Conservation (phyloP, 805 yeast species). For the Saccharomyces eubayanus region DNA sequence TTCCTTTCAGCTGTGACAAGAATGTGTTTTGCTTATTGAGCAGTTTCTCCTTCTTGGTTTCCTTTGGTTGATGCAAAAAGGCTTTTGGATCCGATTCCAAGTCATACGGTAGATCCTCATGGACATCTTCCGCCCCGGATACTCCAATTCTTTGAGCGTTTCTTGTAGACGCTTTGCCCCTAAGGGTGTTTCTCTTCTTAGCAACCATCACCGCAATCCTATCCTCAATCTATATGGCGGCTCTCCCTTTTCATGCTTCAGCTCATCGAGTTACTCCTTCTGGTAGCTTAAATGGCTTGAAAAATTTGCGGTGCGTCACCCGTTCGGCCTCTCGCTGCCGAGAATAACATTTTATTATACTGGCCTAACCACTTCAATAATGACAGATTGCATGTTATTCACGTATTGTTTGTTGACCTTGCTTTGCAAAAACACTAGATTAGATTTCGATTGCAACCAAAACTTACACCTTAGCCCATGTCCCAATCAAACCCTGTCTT, state of each 20-base stretch:
- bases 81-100: slow-evolving; percentile 36
- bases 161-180: slow-evolving; percentile 35
- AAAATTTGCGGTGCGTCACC: not conserved
- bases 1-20: slow-evolving; percentile 16
- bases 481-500: slow-evolving; percentile 16
- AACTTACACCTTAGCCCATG: slow-evolving; percentile 7
- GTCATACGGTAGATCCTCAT: slow-evolving; percentile 4
- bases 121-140: slow-evolving; percentile 5
- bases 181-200: slow-evolving; percentile 40
- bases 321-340: not conserved
- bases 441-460: not conserved
- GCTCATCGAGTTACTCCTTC: slow-evolving; percentile 1
- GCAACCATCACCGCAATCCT: slow-evolving; percentile 30
- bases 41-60: slow-evolving; percentile 47
- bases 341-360: not conserved
- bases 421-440: not conserved
- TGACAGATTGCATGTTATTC: not conserved
- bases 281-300: not conserved
- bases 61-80: slow-evolving; percentile 44
- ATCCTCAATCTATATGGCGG: not conserved
- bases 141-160: slow-evolving; percentile 4
- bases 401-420: not conserved
- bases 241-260: not conserved
- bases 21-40: slow-evolving; percentile 33
- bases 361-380: not conserved